A percentile compares a stretch with the other conserved stretches of the same genome.
phyloP scores from a whole-genome alignment of 2,329 filamentous ascomycete species.

The Curvularia lunata region DNA sequence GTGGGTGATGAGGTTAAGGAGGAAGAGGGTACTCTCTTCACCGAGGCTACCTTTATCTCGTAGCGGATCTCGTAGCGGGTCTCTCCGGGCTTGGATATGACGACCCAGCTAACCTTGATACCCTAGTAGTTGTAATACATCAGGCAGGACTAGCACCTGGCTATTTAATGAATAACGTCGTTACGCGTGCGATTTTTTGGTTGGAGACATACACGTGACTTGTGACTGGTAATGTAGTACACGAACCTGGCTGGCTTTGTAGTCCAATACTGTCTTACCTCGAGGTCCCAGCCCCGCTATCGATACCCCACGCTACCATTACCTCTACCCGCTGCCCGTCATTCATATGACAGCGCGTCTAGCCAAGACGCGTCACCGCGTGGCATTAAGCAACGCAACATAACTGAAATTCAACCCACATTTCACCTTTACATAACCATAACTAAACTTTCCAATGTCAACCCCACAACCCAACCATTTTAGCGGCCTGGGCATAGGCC shows the following conservation, averaged over 20 bases:
- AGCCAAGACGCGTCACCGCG: slow-evolving; percentile 21
- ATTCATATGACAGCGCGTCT: slow-evolving; percentile 26
- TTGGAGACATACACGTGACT: neutral
- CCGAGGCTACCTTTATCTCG: slow-evolving; percentile 96
- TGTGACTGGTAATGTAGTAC: neutral
- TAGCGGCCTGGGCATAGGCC: neutral
- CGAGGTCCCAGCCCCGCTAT: neutral
- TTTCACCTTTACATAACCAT: too few species aligned
- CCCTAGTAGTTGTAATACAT: slow-evolving; percentile 45
- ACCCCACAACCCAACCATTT: neutral
- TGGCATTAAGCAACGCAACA: neutral
- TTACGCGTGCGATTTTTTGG: neutral
- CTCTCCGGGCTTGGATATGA: slow-evolving; percentile 21
- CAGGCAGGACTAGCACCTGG: slow-evolving; percentile 47
- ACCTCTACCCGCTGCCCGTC: neutral
- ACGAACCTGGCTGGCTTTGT: too few species aligned
- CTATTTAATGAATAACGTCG: slow-evolving; percentile 37
- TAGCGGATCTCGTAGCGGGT: slow-evolving; percentile 69
- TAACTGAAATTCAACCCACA: neutral
- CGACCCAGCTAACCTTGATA: slow-evolving; percentile 27
- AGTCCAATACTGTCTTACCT: too few species aligned
- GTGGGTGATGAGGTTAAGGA: slow-evolving; percentile 78
- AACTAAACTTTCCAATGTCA: neutral
- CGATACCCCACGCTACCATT: slow-evolving; percentile 7
- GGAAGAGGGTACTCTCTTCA: slow-evolving; percentile 81